Evolutionary conservation across 2,329 filamentous ascomycete genomes (phyloP).

Genomic region (Colletotrichum higginsianum): DNA sequence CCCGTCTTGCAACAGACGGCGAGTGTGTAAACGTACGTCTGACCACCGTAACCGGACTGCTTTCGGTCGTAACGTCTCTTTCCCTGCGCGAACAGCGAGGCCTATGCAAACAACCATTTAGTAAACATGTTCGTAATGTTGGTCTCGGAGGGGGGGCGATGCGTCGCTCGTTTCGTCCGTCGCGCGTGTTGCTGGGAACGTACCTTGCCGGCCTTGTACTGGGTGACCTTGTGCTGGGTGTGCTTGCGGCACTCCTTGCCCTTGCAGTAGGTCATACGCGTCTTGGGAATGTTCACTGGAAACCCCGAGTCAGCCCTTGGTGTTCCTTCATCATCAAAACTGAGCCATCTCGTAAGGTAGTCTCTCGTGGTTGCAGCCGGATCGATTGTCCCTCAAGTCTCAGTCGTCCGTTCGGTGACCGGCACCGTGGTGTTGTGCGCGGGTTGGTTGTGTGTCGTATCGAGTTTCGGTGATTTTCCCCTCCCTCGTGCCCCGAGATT

Average conservation of each 20-base stretch:
- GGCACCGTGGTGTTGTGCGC: background rate
- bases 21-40: conserved; percentile 71
- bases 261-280: conserved; percentile 97
- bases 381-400: conserved; percentile 7
- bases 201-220: conserved; percentile 97
- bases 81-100: conserved; percentile 96
- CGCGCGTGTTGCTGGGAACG: conserved; percentile 38
- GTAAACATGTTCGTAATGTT: background rate
- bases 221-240: conserved; percentile 93
- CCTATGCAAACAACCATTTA: conserved; percentile 61
- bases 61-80: conserved; percentile 99
- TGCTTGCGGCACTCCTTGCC: conserved; percentile 94
- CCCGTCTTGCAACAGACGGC: background rate
- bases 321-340: conserved; percentile 15
- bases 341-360: conserved; percentile 8
- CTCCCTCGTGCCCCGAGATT: conserved; percentile 26
- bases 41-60: conserved; percentile 99
- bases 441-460: background rate
- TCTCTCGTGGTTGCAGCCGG: conserved; percentile 30
- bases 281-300: conserved; percentile 98
- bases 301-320: conserved; percentile 49
- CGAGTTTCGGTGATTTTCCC: conserved; percentile 1
- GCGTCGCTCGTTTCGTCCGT: conserved; percentile 30
- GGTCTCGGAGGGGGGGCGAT: background rate
- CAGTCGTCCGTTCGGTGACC: background rate